Base-by-base conservation (phyloP, 495 filamentous ascomycete species). In the Talaromyces adpressus region DNA sequence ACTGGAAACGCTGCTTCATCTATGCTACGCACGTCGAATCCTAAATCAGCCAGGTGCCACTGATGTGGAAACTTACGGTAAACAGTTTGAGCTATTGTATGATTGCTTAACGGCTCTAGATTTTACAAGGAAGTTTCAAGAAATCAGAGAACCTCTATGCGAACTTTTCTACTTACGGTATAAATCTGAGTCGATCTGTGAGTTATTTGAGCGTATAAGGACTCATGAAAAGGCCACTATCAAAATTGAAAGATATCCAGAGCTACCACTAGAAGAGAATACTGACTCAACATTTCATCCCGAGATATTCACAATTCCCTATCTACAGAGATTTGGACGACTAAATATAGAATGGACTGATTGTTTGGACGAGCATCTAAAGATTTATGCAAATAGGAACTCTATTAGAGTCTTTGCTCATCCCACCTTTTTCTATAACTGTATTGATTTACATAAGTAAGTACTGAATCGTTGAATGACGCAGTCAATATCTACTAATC, bases 1-100 rank as follows among this genome's bases (percentile, higher is more conserved):
- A 53, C 16, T 62, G 59, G 59, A 62, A 52, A 52, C 3, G 59
- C 59, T 62, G 53, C 59, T 62, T 52, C 59, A 62, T 62, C 59
- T 22, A 62, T 62, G 59, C 16, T 62, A 62, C 9, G 59, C 59
- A 62, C 59, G 59, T 32, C 59, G 59, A 62, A 62, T 62, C 6
- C 59, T 62, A 29, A 14, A 62, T 32, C 59, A 62, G 27, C 59
- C 59, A 52, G 47, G 11, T 53, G 59, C 59, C 59, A 52, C 4
- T 52, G 59, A 62, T 32, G 59, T 62, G 2, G 16, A 53, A 2
- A 62, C 47, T 62, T 62, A 4, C 12, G 14, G 16, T 34, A 51
- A 62, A 32, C 59, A 62, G 9, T 62, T 62, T 36, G 25, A 62
- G 0, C 12, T 62, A 16, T 30, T 62, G 7, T 62, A 62, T 62